These are phyloP conservation scores for Madurella fahalii DNA, from an alignment of 2,329 filamentous ascomycete species.

Conservation along the genomic window DNA sequence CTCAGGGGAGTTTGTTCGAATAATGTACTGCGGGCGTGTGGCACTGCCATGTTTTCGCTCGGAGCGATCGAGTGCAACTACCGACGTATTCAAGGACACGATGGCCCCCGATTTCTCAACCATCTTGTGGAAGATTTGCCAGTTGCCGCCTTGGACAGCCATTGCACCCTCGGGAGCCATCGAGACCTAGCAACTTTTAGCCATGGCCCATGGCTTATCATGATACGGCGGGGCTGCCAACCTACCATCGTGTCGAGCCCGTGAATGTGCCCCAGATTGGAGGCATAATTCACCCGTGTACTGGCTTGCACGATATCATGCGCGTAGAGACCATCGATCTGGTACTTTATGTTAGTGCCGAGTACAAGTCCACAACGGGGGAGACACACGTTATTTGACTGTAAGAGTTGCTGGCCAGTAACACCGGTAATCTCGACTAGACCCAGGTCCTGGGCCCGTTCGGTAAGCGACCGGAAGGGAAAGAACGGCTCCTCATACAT, in stretches of 20 bases:
- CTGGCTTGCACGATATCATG: constrained; percentile 84
- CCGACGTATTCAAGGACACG: constrained; percentile 62
- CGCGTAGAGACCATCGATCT: constrained; percentile 64
- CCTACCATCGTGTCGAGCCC: constrained; percentile 77
- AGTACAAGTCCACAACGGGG: fast-evolving
- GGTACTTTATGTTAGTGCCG: background rate
- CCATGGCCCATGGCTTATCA: background rate
- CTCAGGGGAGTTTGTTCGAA: constrained; percentile 36
- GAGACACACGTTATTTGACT: constrained; percentile 52
- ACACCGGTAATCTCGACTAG: constrained; percentile 62
- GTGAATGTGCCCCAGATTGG: constrained; percentile 81
- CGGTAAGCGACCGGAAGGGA: constrained; percentile 73
- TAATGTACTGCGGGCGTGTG: constrained; percentile 43
- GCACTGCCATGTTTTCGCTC: constrained; percentile 35
- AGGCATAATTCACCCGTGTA: constrained; percentile 91
- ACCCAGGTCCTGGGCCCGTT: constrained; percentile 62
- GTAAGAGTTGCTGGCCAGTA: constrained; percentile 71
- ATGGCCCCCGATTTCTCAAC: constrained; percentile 59
- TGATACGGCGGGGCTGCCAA: background rate
- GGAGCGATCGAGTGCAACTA: constrained; percentile 56
- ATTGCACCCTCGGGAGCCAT: constrained; percentile 85
- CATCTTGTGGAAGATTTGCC: constrained; percentile 89
- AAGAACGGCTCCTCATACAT: constrained; percentile 81
- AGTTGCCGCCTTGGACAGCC: constrained; percentile 79
- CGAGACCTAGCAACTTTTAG: constrained; percentile 52